Evolutionary conservation across 148 eudicot species (phyloP).

Genomic region (Chenopodium album): DNA sequence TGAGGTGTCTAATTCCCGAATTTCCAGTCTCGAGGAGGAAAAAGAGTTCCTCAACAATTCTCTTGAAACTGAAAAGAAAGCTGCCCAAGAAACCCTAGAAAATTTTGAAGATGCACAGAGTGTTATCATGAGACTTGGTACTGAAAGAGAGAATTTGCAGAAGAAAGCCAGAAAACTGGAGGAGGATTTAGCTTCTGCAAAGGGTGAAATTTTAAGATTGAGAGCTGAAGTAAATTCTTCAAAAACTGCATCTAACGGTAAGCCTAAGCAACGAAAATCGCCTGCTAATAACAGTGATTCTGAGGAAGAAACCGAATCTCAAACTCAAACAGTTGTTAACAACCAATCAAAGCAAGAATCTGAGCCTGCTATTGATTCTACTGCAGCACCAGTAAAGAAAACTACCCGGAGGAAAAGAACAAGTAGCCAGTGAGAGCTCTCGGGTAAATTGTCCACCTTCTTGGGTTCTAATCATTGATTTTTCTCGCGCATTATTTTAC

Average conservation of each 20-base stretch:
- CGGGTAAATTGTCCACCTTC: background rate
- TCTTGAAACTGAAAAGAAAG: conserved; percentile 50
- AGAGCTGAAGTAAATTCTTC: conserved; percentile 43
- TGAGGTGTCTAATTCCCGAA: conserved; percentile 44
- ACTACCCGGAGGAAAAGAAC: conserved; percentile 26
- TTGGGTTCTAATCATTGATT: background rate
- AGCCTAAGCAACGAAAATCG: conserved; percentile 18
- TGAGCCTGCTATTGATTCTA: conserved; percentile 22
- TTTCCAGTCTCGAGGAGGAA: conserved; percentile 57
- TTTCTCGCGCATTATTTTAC: conserved; percentile 4
- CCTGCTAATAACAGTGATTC: conserved; percentile 7
- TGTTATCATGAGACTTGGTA: conserved; percentile 59
- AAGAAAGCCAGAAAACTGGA: conserved; percentile 57
- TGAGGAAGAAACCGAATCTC: conserved; percentile 22
- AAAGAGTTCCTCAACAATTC: conserved; percentile 38
- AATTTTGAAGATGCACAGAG: conserved; percentile 70
- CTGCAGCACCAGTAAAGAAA: conserved; percentile 33
- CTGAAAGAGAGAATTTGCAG: conserved; percentile 52
- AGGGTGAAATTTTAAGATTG: conserved; percentile 73
- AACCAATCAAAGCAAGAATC: conserved; percentile 24
- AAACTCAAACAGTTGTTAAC: conserved; percentile 23
- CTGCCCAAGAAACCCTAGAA: conserved; percentile 45
- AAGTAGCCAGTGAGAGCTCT: conserved; percentile 20
- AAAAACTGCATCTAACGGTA: conserved; percentile 26
- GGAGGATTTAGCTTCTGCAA: conserved; percentile 66